phyloP scores from a whole-genome alignment of 1,284 basidiomycete genomes.

The Tylopilus orsonianus region DNA sequence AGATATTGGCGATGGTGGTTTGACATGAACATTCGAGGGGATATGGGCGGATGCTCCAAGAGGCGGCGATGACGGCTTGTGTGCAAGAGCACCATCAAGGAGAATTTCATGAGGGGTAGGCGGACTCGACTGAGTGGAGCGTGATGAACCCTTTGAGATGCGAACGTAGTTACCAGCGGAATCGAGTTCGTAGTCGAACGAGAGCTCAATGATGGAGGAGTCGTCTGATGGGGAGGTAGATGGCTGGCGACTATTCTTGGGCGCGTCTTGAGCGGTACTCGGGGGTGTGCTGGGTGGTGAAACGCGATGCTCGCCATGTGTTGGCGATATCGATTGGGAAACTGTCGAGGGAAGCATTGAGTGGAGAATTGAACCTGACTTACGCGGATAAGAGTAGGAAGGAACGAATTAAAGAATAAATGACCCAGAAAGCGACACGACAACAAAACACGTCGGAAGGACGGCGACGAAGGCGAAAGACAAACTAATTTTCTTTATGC shows the following conservation, averaged over 20 bases:
- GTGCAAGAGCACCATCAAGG: conserved; percentile 22
- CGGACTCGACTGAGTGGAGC: conserved; percentile 37
- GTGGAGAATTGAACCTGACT: conserved; percentile 14
- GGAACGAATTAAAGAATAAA: not conserved
- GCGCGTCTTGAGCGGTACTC: conserved; percentile 24
- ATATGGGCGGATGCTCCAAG: conserved; percentile 21
- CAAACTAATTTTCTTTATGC: conserved; percentile 31
- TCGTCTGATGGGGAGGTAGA: conserved; percentile 53
- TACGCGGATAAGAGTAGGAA: conserved; percentile 7
- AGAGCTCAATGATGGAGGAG: conserved; percentile 65
- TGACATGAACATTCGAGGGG: conserved; percentile 22
- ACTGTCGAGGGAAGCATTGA: conserved; percentile 26
- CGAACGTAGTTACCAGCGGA: conserved; percentile 60
- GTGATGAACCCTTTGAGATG: conserved; percentile 42
- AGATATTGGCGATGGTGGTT: conserved; percentile 36
- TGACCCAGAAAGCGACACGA: conserved; percentile 4
- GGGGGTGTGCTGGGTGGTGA: conserved; percentile 35
- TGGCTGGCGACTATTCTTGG: conserved; percentile 35
- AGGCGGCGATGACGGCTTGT: conserved; percentile 29
- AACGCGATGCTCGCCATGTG: conserved; percentile 32
- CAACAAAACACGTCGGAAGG: conserved; percentile 10
- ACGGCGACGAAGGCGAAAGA: conserved; percentile 13
- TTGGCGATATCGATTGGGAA: conserved; percentile 32
- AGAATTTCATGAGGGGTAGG: conserved; percentile 39
- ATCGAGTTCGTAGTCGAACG: conserved; percentile 67